Evolutionary conservation across 345 rosid species (phyloP), one percentile per base, ranked within the genome.

Genomic region (Barbarea vulgaris): DNA sequence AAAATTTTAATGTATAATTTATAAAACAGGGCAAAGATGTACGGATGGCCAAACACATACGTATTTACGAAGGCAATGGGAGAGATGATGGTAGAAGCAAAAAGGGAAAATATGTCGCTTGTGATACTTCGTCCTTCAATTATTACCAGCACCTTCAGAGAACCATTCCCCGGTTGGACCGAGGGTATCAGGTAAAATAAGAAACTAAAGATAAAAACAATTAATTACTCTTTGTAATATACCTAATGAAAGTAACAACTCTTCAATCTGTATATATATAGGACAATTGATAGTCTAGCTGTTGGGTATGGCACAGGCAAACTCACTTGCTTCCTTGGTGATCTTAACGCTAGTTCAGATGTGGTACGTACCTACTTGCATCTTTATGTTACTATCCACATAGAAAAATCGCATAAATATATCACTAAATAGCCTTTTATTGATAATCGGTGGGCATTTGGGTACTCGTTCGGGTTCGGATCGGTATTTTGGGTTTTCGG

Each of bases 261-360:
- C 8, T 47, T 11, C 4, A 12, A 56, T 47, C 24, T 24, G 3
- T 24, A 24, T 27, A 4, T 4, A 4, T 37, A n/a, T 84, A 94
- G 99, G 83, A 91, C 92, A 68, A 85, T 95, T 71, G 97, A 95
- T 79, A 91, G 87, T 78, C 34, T 92, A 31, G 85, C 86, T 51
- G 74, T 85, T 61, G 87, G 85, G 39, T 89, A 90, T 70, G 98
- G 90, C 0, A 94, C 83, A 72, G 97, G 98, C 51, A 89, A 75
- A 71, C 78, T 94, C 24, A 78, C 89, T 41, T 89, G 96, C 71
- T 90, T 94, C 59, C 82, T 94, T 1, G 88, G 84, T 41, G 89
- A 90, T 64, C 60, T 82, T 13, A 75, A 84, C 1, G 82, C 89
- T 11, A 47, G 85, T 19, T 68, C 88, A 33, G 98, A 94, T 72